phyloP scores from a whole-genome alignment of 2,329 filamentous ascomycete species.

The Pseudopithomyces chartarum region DNA sequence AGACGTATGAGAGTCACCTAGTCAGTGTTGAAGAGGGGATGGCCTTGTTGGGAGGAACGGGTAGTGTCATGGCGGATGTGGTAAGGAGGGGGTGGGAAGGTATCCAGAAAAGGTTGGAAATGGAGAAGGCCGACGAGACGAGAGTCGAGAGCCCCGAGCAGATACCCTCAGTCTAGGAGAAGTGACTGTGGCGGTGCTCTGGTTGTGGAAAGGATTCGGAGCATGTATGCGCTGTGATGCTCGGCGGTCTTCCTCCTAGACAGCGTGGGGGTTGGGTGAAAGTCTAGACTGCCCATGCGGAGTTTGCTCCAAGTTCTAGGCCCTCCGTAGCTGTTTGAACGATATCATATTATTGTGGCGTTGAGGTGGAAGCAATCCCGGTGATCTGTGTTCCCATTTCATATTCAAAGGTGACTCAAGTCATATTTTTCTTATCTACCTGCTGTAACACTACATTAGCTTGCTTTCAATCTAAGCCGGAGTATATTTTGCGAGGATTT shows the following conservation, averaged over 20 bases:
- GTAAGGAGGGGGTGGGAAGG: conserved; percentile 52
- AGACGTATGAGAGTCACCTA: conserved; percentile 49
- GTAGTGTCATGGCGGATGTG: conserved; percentile 52
- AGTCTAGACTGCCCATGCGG: background rate
- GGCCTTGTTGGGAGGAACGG: conserved; percentile 43
- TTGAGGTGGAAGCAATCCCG: no score
- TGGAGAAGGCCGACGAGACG: background rate
- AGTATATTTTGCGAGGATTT: no score
- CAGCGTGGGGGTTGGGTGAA: background rate
- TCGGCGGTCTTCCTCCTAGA: background rate
- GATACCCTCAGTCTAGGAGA: background rate
- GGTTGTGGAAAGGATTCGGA: background rate
- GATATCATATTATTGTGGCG: no score
- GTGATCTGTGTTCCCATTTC: no score
- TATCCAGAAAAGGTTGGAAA: conserved; percentile 44
- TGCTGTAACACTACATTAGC: no score
- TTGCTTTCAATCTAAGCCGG: no score
- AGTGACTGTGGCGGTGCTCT: background rate
- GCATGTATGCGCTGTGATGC: background rate
- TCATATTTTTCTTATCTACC: no score
- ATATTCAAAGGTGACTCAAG: no score
- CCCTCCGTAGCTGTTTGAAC: no score
- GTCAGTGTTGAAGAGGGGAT: conserved; percentile 51
- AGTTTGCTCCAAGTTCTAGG: no score
- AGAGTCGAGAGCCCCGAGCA: conserved; percentile 27